Conservation (phyloP, 2,329 filamentous ascomycete species). For the Colletotrichum orchidophilum region DNA sequence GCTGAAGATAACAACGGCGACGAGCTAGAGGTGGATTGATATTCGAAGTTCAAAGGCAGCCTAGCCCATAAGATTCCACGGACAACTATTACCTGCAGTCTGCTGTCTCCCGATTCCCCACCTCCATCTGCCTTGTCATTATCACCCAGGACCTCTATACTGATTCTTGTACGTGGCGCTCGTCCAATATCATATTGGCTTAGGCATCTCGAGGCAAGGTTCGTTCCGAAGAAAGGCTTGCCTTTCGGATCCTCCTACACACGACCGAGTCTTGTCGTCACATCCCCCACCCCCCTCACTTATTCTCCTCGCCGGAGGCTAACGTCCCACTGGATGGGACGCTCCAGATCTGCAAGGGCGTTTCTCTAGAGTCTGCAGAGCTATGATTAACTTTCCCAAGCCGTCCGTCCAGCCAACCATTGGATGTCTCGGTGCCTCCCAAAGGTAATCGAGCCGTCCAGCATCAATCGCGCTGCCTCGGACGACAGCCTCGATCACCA, state of each 20-base stretch:
- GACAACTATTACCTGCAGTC: neutral
- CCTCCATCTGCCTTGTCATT: neutral
- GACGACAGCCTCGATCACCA: constrained; percentile 8
- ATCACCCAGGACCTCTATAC: neutral
- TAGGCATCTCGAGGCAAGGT: constrained; percentile 1
- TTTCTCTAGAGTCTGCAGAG: neutral
- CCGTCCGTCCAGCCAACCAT: neutral
- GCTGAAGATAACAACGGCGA: constrained; percentile 9
- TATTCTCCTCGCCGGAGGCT: neutral
- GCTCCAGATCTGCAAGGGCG: neutral
- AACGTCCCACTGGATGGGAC: neutral
- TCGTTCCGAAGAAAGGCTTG: constrained; percentile 5
- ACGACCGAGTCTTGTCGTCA: neutral
- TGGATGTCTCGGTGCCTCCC: neutral
- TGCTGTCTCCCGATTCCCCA: neutral
- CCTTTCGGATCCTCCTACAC: constrained; percentile 6
- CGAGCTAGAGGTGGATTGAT: neutral
- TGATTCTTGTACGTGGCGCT: neutral
- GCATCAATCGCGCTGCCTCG: constrained; percentile 7
- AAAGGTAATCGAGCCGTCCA: neutral
- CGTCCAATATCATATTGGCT: constrained; percentile 6
- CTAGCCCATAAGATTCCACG: neutral
- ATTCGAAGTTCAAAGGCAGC: neutral
- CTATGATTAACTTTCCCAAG: neutral
- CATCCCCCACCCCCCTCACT: neutral